Conservation (phyloP, 2,329 filamentous ascomycete species). For the Achaetomium macrosporum region DNA sequence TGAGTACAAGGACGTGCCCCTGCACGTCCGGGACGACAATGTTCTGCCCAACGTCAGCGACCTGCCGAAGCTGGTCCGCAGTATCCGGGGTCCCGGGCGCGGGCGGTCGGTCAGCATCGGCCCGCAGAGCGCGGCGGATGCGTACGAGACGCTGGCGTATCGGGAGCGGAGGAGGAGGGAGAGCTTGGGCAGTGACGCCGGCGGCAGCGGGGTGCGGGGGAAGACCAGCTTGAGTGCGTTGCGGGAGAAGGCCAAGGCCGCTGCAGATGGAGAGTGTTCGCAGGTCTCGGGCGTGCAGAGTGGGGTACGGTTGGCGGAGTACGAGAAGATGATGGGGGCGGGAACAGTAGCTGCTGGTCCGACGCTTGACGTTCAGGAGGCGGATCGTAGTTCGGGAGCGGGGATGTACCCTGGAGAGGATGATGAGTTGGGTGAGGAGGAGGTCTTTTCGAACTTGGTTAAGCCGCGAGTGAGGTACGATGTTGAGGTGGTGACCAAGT, state of each 20-base stretch:
- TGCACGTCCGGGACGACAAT: slow-evolving; percentile 69
- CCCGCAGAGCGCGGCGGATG: slow-evolving; percentile 92
- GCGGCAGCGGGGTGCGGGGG: slow-evolving; percentile 37
- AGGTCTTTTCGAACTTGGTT: slow-evolving; percentile 78
- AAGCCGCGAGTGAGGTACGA: slow-evolving; percentile 90
- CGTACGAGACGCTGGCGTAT: slow-evolving; percentile 91
- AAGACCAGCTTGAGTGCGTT: slow-evolving; percentile 41
- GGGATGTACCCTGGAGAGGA: slow-evolving; percentile 37
- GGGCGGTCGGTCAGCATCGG: slow-evolving; percentile 82
- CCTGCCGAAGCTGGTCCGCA: slow-evolving; percentile 73
- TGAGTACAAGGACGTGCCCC: slow-evolving; percentile 80
- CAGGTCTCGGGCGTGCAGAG: slow-evolving; percentile 40
- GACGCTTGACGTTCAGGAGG: slow-evolving; percentile 1
- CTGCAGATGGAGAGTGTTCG: slow-evolving; percentile 20
- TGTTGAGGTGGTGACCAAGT: slow-evolving; percentile 95
- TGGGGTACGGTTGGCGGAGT: slow-evolving; percentile 50
- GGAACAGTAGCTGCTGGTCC: slow-evolving; percentile 41
- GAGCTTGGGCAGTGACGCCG: slow-evolving; percentile 45
- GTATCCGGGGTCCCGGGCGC: slow-evolving; percentile 70
- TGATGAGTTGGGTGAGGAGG: slow-evolving; percentile 58
- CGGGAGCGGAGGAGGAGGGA: slow-evolving; percentile 60
- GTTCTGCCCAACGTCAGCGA: slow-evolving; percentile 87
- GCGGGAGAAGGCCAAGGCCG: slow-evolving; percentile 27
- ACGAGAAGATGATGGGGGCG: slow-evolving; percentile 69
- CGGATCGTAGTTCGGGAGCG: slow-evolving; percentile 30